Evolutionary conservation across 768 basidiomycete genomes (phyloP).

Genomic region (Boletus pseudopeckii): DNA sequence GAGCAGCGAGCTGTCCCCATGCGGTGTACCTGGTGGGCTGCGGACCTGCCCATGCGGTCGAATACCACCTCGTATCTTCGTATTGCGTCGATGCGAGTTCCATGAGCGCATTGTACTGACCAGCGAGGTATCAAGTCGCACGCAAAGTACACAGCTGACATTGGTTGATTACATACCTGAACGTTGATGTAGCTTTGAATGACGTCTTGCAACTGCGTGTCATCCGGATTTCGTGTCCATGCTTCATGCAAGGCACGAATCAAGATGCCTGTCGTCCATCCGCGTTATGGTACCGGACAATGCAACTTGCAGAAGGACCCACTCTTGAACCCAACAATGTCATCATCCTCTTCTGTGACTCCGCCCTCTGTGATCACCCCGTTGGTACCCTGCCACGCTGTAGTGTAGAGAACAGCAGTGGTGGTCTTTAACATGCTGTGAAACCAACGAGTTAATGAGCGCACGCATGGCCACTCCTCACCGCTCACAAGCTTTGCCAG

Average conservation of each 20-base stretch:
- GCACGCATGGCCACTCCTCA: not conserved
- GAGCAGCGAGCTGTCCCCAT: conserved; percentile 12
- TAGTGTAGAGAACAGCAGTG: conserved; percentile 41
- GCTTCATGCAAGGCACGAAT: conserved; percentile 49
- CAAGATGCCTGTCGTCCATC: conserved; percentile 34
- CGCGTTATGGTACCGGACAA: not conserved
- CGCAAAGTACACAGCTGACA: no score
- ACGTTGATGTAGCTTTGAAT: conserved; percentile 51
- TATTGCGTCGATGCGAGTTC: conserved; percentile 6
- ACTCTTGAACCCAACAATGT: conserved; percentile 54
- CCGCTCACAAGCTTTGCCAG: conserved; percentile 42
- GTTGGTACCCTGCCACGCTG: conserved; percentile 45
- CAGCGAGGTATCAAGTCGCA: not conserved
- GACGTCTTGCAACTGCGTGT: conserved; percentile 38
- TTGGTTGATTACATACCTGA: conserved; percentile 34
- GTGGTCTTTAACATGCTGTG: conserved; percentile 36
- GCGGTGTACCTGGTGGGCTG: not conserved
- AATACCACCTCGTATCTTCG: conserved; percentile 5
- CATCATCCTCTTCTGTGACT: conserved; percentile 39
- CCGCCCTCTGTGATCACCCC: conserved; percentile 54
- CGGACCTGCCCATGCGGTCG: conserved; percentile 8
- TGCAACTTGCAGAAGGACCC: not conserved
- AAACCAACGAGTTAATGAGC: conserved; percentile 1
- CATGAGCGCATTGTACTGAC: conserved; percentile 7
- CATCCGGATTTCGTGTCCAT: conserved; percentile 36